Conservation (phyloP, 768 basidiomycete species). For the Phallus indusiatus region DNA sequence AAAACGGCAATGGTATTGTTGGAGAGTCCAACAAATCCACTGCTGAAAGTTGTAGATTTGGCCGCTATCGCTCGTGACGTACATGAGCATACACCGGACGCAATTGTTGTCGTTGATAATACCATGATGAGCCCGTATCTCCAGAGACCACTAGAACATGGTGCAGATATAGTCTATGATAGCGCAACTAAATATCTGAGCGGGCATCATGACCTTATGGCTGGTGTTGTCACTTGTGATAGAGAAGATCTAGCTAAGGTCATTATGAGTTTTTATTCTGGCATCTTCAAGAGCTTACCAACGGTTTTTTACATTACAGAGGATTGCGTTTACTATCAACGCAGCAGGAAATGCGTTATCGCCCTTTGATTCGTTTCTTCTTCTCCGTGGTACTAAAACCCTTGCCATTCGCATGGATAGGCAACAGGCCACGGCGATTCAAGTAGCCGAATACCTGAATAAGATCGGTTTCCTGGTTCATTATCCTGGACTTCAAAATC, state of each 20-base stretch:
- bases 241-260: slow-evolving; percentile 86
- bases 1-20: slow-evolving; percentile 93
- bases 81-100: slow-evolving; percentile 72
- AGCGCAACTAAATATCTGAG: slow-evolving; percentile 96
- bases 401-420: slow-evolving; percentile 93
- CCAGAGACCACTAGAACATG: slow-evolving; percentile 89
- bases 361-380: slow-evolving; percentile 93
- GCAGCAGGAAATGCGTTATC: slow-evolving; percentile 88
- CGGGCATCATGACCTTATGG: slow-evolving; percentile 99
- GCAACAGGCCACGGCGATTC: slow-evolving; percentile 73
- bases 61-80: slow-evolving; percentile 75
- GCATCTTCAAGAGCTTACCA: not conserved
- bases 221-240: slow-evolving; percentile 89
- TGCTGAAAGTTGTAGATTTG: slow-evolving; percentile 91
- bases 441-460: slow-evolving; percentile 81
- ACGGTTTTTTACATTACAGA: slow-evolving; percentile 35
- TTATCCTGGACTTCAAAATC: slow-evolving; percentile 80
- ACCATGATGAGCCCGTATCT: slow-evolving; percentile 99
- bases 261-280: not conserved
- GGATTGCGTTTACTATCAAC: slow-evolving; percentile 88
- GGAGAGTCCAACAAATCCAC: slow-evolving; percentile 94
- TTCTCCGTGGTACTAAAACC: slow-evolving; percentile 93
- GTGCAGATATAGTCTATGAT: slow-evolving; percentile 96
- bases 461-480: slow-evolving; percentile 81
- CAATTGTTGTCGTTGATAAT: slow-evolving; percentile 87